Evolutionary conservation across 106 monocot genomes (phyloP), one percentile per base, ranked within the genome.

Genomic region (Iris macrosiphon): DNA sequence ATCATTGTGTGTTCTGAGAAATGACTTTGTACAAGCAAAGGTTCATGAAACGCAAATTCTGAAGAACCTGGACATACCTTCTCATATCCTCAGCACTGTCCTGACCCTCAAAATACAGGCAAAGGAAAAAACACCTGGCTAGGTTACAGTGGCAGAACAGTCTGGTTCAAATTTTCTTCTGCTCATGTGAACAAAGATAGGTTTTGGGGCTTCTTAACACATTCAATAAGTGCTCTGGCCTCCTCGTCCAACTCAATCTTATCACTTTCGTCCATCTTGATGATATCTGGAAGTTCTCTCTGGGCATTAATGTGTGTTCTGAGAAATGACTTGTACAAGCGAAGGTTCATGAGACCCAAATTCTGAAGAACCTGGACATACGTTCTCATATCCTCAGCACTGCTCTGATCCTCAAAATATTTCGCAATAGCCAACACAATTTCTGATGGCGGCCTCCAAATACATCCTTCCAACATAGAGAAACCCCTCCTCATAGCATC

Each of bases 401-500:
- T 67, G 1, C 61, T 55, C 15, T 51, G 22, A 15, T 64, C 46
- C 59, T 80, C 80, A 68, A 77, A 79, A 68, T 84, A 61, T 29
- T 75, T 53, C 7, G 69, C 79, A 61, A 92, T 73, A 28, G 74
- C 53, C 70, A 79, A 33, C 13, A 67, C 31, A 44, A 74, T 62
- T n/a, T 43, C 63, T 1, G 40, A 4, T 44, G 70, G 40, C 26
- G 93, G 88, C 37, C 78, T 88, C 83, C 93, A 93, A 24, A 68
- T 53, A 57, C 87, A 80, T 41, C 17, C 14, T 33, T 77, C 75
- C 69, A 88, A 35, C 77, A 88, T 15, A 31, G 72, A 72, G 14
- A 88, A 78, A 47, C 80, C 75, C 46, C 71, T 81, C 56, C 73
- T 80, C 93, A 93, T 80, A 22, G 75, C 83, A 15, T 75, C 74